Evolutionary conservation across 495 filamentous ascomycete genomes (phyloP).

Genomic region (Talaromyces borbonicus): DNA sequence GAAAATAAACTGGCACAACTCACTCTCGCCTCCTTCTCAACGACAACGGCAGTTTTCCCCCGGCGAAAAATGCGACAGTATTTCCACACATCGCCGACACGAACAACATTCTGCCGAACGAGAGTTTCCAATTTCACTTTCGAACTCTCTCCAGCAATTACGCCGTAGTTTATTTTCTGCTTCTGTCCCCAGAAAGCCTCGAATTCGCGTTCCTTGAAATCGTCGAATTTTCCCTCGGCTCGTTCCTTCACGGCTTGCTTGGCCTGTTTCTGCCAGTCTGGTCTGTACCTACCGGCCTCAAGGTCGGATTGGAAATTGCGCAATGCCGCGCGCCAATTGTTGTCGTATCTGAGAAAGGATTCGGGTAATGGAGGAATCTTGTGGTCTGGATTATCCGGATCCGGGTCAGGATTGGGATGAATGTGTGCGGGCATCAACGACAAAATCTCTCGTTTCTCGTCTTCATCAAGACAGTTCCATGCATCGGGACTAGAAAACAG

Average conservation of each 20-base stretch:
- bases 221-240: conserved; percentile 57
- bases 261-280: conserved; percentile 57
- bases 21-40: conserved; percentile 44
- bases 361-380: conserved; percentile 32
- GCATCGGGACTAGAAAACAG: conserved; percentile 45
- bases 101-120: conserved; percentile 35
- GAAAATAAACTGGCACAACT: conserved; percentile 6
- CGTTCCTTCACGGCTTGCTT: conserved; percentile 51
- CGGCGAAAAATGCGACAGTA: conserved; percentile 27
- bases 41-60: conserved; percentile 15
- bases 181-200: conserved; percentile 65
- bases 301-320: conserved; percentile 53
- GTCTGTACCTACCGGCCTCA: conserved; percentile 48
- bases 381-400: conserved; percentile 16
- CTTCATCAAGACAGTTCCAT: conserved; percentile 46
- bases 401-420: conserved; percentile 25
- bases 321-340: conserved; percentile 38
- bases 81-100: conserved; percentile 42
- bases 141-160: conserved; percentile 39
- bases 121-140: conserved; percentile 39
- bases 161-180: conserved; percentile 30
- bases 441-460: conserved; percentile 47
- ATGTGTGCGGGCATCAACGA: conserved; percentile 44
- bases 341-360: conserved; percentile 39
- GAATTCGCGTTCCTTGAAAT: conserved; percentile 54